phyloP scores from a whole-genome alignment of 2,329 filamentous ascomycete species.

The Nothomitra cinnamomea region DNA sequence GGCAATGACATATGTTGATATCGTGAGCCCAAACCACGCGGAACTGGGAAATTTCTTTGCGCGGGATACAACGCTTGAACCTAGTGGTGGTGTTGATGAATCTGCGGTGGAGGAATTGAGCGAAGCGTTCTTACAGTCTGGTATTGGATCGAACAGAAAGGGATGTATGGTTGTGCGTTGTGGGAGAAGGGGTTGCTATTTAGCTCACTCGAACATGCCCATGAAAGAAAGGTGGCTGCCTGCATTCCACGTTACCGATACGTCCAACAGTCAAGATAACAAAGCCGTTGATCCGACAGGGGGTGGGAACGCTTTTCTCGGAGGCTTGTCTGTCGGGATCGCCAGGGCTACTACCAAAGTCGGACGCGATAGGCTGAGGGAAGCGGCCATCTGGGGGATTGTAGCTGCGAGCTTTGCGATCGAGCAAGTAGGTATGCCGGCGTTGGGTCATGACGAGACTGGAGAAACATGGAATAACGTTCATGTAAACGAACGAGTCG shows the following conservation, averaged over 20 bases:
- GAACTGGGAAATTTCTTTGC: constrained; percentile 79
- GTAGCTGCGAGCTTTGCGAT: constrained; percentile 85
- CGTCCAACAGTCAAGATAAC: constrained; percentile 14
- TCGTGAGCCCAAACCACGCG: constrained; percentile 65
- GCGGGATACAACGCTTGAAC: not conserved
- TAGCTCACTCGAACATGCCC: constrained; percentile 22
- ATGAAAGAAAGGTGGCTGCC: constrained; percentile 48
- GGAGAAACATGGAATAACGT: constrained; percentile 32
- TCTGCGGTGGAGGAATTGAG: constrained; percentile 24
- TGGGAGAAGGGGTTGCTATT: constrained; percentile 40
- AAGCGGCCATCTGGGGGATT: constrained; percentile 61
- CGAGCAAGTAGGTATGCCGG: constrained; percentile 78
- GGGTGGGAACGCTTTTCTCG: constrained; percentile 79
- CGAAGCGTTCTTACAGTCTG: constrained; percentile 18
- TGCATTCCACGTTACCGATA: constrained; percentile 44
- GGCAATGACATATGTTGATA: constrained; percentile 36
- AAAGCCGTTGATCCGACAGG: constrained; percentile 83
- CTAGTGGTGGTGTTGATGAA: constrained; percentile 20
- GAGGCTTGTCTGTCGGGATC: constrained; percentile 39
- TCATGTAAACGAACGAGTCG: constrained; percentile 25
- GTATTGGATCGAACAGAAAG: constrained; percentile 21
- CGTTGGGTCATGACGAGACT: constrained; percentile 25
- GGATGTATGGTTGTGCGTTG: constrained; percentile 35
- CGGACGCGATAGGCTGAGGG: constrained; percentile 34
- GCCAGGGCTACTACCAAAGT: constrained; percentile 31